Percentiles rank a stretch among this genome's conserved stretches.
Conservation (phyloP, 148 eudicot species). For the Nyssa sinensis region DNA sequence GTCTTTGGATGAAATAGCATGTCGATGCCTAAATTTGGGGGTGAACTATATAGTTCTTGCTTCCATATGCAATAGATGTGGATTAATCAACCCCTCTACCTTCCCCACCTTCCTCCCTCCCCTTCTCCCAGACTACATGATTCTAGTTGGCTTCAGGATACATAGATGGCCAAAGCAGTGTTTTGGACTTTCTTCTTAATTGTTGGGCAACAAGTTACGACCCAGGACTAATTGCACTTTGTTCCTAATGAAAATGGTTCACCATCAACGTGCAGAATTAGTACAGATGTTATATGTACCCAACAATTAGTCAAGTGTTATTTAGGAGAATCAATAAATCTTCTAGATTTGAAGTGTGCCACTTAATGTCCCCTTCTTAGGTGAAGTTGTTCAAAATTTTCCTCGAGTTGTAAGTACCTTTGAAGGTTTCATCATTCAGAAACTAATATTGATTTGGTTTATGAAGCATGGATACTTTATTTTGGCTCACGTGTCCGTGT, state of each 20-base stretch:
- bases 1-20: not conserved
- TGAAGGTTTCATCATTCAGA: not conserved
- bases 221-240: not conserved
- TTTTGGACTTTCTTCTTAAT: not conserved
- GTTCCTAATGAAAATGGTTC: not conserved
- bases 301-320: not conserved
- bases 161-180: not conserved
- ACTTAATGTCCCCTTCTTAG: not conserved
- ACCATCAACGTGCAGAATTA: not conserved
- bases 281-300: not conserved
- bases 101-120: not conserved
- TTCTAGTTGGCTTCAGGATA: not conserved
- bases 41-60: not conserved
- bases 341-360: not conserved
- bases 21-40: not conserved
- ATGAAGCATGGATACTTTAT: not conserved
- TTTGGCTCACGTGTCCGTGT: too few relatives aligned
- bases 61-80: not conserved
- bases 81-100: too few relatives aligned
- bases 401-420: not conserved
- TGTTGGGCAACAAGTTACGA: not conserved
- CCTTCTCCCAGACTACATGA: not conserved
- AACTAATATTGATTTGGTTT: not conserved
- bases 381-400: not conserved
- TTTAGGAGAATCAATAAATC: not conserved